Evolutionary conservation across 1,139 yeast genomes (phyloP).

Genomic region (Scheffersomyces titani): DNA sequence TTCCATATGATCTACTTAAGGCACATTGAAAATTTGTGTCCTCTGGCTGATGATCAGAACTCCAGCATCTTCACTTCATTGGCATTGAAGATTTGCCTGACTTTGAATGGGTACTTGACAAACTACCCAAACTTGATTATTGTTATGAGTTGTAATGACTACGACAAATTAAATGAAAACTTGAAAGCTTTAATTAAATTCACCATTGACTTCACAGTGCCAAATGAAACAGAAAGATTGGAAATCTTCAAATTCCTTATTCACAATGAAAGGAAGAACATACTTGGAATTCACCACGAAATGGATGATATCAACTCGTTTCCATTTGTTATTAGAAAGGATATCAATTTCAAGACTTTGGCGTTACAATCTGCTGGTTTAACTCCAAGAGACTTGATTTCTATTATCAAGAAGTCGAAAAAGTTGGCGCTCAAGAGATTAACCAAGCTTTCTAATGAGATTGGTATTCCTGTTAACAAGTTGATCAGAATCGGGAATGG

Average conservation of each 20-base stretch:
- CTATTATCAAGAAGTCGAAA: constrained; percentile 71
- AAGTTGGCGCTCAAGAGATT: constrained; percentile 56
- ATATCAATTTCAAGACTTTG: constrained; percentile 58
- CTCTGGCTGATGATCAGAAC: constrained; percentile 66
- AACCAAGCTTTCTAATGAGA: constrained; percentile 22
- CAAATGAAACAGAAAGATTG: constrained; percentile 72
- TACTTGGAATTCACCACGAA: constrained; percentile 7
- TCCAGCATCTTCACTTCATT: constrained; percentile 55
- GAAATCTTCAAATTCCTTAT: constrained; percentile 59
- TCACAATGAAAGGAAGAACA: constrained; percentile 18
- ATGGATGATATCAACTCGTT: constrained; percentile 18
- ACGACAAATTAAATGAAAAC: constrained; percentile 67
- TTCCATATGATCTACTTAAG: constrained; percentile 55
- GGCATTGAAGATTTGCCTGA: constrained; percentile 57
- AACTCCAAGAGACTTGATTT: constrained; percentile 78
- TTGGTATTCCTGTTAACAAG: constrained; percentile 20
- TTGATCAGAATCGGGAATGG: constrained; percentile 45
- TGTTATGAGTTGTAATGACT: constrained; percentile 70
- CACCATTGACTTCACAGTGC: constrained; percentile 76
- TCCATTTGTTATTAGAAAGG: constrained; percentile 39
- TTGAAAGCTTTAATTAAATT: constrained; percentile 73
- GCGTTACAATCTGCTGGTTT: constrained; percentile 92
- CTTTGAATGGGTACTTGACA: constrained; percentile 56
- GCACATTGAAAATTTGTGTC: constrained; percentile 76
- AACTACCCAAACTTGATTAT: constrained; percentile 47